Evolutionary conservation across 1,284 basidiomycete species (phyloP).

Genomic region (Cryptococcus floricola): DNA sequence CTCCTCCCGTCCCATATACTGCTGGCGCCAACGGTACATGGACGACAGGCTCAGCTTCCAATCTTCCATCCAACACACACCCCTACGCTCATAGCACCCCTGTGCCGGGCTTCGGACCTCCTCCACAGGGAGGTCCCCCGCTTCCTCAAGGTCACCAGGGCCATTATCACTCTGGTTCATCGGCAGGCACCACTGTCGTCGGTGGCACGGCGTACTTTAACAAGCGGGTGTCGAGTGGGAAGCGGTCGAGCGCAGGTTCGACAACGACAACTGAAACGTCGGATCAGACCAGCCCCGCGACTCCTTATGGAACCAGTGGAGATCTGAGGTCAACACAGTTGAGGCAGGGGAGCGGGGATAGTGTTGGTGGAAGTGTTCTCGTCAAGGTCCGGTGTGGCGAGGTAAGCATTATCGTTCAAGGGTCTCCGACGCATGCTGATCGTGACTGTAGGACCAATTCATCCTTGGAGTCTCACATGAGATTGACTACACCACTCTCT

Average conservation of each 20-base stretch:
- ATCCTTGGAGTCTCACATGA: conserved; percentile 78
- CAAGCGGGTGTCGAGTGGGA: conserved; percentile 31
- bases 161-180: too few species aligned
- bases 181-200: conserved; percentile 20
- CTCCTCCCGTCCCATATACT: conserved; percentile 21
- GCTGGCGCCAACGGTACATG: conserved; percentile 4
- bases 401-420: conserved; percentile 18
- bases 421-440: background rate
- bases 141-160: too few species aligned
- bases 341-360: conserved; percentile 26
- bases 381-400: conserved; percentile 58
- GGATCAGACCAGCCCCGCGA: conserved; percentile 40
- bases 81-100: conserved; percentile 3
- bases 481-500: conserved; percentile 73
- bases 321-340: conserved; percentile 43
- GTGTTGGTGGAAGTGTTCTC: conserved; percentile 57
- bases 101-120: conserved; percentile 2
- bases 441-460: conserved; percentile 71
- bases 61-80: background rate
- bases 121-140: conserved; percentile 20
- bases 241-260: conserved; percentile 40
- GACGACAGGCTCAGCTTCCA: conserved; percentile 6
- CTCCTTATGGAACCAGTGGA: conserved; percentile 58
- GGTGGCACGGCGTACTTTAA: conserved; percentile 42
- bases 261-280: conserved; percentile 48